A percentile compares a stretch with the other conserved stretches of the same genome.
Evolutionary conservation across 306 rosid species (phyloP).

Genomic region (Dalbergia oliveri): DNA sequence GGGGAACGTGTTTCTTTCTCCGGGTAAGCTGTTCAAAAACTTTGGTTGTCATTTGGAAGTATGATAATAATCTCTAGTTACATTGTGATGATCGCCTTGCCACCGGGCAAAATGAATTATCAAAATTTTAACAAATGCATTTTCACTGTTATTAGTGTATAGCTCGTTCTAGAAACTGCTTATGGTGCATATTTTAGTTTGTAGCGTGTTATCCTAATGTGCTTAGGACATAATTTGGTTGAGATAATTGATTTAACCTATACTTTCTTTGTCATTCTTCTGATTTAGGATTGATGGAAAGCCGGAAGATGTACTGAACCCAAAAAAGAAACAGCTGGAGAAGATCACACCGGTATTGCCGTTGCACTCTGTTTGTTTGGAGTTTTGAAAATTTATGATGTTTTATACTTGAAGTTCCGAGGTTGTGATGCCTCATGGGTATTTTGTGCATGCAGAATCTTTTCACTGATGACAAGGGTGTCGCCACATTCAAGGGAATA

Average conservation of each 20-base stretch:
- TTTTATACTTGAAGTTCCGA: constrained; percentile 22
- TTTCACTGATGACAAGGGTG: constrained; percentile 84
- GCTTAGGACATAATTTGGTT: constrained; percentile 4
- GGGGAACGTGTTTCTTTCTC: constrained; percentile 84
- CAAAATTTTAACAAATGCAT: background rate
- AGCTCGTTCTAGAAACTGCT: background rate
- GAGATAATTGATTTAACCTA: constrained; percentile 28
- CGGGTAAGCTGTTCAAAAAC: constrained; percentile 64
- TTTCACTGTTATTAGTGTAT: constrained; percentile 21
- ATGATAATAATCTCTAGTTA: background rate
- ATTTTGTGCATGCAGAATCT: constrained; percentile 77
- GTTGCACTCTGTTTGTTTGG: background rate
- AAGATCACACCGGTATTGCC: constrained; percentile 86
- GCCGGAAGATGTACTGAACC: constrained; percentile 98
- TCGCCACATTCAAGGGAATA: constrained; percentile 91
- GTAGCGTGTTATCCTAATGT: background rate
- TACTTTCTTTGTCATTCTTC: constrained; percentile 12
- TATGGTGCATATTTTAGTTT: constrained; percentile 11
- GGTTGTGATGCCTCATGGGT: constrained; percentile 31
- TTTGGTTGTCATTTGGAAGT: background rate
- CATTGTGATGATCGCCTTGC: constrained; percentile 7
- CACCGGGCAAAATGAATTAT: background rate
- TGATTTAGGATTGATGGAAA: constrained; percentile 83
- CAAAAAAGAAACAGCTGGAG: constrained; percentile 97
- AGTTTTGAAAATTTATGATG: background rate